phyloP scores from a whole-genome alignment of 805 yeast species.

The Vanderwaltozyma verrucispora region DNA sequence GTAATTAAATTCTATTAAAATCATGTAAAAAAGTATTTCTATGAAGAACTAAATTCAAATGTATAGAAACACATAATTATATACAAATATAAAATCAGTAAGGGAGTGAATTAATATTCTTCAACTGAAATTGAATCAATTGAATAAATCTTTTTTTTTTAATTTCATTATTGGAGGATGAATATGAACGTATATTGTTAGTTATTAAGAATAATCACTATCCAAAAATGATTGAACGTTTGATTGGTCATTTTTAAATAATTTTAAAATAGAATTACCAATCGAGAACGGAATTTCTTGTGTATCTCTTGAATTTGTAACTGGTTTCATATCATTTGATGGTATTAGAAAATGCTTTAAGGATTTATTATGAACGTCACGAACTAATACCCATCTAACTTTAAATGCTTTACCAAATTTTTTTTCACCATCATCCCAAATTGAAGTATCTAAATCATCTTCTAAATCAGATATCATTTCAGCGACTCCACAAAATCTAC shows the following conservation, averaged over 20 bases:
- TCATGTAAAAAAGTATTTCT: no score
- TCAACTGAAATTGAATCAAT: no score
- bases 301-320: constrained; percentile 52
- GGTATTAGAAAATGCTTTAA: constrained; percentile 38
- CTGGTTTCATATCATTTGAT: constrained; percentile 39
- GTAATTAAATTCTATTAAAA: no score
- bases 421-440: constrained; percentile 36
- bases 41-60: no score
- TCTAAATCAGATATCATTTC: constrained; percentile 35
- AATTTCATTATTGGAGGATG: no score
- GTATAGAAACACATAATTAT: no score
- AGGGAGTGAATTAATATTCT: no score
- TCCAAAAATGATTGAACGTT: constrained; percentile 14
- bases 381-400: constrained; percentile 42
- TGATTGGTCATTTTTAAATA: constrained; percentile 27
- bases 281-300: constrained; percentile 44
- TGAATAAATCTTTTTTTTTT: no score
- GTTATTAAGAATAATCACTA: constrained; percentile 1
- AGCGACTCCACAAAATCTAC: constrained; percentile 49
- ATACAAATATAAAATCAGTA: no score
- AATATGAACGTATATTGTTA: no score
- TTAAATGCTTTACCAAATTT: constrained; percentile 45
- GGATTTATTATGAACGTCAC: constrained; percentile 40
- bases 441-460: constrained; percentile 27
- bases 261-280: constrained; percentile 38